Base-by-base conservation (phyloP, 2,329 filamentous ascomycete species). In the Tolypocladium capitatum region DNA sequence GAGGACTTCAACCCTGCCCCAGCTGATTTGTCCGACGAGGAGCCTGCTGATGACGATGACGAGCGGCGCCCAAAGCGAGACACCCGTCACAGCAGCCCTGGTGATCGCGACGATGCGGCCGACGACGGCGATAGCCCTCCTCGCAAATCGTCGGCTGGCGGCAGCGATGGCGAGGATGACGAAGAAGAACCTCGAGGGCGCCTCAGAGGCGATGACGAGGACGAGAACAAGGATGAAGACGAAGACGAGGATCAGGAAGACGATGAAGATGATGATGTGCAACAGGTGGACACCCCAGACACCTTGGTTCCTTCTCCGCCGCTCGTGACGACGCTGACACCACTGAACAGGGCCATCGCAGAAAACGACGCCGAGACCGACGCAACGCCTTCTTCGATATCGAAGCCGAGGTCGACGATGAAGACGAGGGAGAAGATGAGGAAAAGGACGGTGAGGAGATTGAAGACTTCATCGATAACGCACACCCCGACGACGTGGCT, bases 381-480 rank as follows among this genome's bases (percentile, higher is more conserved):
- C 80, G 87, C 53, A 86, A 87, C 57, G 83, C 84, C 60, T 96
- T 96, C 79, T 82, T 98, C 69, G 92, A 98, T 80, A 87, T 91
- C 60, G 92, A 98, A 74, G 92, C 92, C 64, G 92, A 96, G 69
- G 92, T 98, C 56, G 92, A 97, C 61, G 92, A 94, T 53, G 89
- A 94, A 58, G 89, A 95, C 57, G 86, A 88, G 55, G 83, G 78
- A 55, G 86, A 86, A 52, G 88, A 94, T 54, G 88, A 94, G 46
- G 91, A 96, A 56, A 88, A 94, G 56, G 89, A 94, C 47, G 81
- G 86, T 50, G 83, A 89, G 56, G 88, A 84, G 55, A 80, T 83
- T 46, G 88, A 88, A 49, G 84, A 86, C 55, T 88, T 92, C 62
- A 89, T 89, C 61, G 86, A 88, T 55, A 86, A 94, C 63, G 86